phyloP scores from a whole-genome alignment of 495 filamentous ascomycete genomes.

The Talaromyces proteolyticus region DNA sequence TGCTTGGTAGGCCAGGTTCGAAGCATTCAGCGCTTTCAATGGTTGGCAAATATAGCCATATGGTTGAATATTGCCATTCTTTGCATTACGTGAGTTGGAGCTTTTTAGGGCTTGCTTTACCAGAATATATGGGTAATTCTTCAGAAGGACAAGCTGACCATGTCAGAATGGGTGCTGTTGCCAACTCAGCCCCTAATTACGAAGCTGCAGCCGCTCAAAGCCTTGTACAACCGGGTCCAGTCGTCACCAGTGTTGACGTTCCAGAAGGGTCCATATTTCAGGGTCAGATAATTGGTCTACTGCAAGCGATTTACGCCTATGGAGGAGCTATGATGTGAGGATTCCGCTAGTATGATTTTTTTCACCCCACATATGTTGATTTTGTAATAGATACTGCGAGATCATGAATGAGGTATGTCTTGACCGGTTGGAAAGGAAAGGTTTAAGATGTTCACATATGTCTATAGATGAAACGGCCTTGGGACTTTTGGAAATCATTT shows the following conservation, averaged over 20 bases:
- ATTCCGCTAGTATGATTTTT: too few relatives aligned
- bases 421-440: too few relatives aligned
- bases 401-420: conserved; percentile 58
- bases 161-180: conserved; percentile 38
- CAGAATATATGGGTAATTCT: too few relatives aligned
- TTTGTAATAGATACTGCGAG: conserved; percentile 41
- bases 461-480: conserved; percentile 55
- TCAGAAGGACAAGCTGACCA: conserved; percentile 6
- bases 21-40: conserved; percentile 46
- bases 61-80: conserved; percentile 49
- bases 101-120: too few relatives aligned
- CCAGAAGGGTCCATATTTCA: conserved; percentile 16
- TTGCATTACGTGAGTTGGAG: conserved; percentile 38
- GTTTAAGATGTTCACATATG: too few relatives aligned
- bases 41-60: conserved; percentile 49
- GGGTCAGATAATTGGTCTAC: conserved; percentile 47
- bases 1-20: conserved; percentile 32
- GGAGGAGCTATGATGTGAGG: conserved; percentile 51
- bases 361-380: too few relatives aligned
- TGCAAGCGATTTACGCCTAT: conserved; percentile 54
- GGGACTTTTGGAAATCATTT: conserved; percentile 57
- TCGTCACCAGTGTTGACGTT: conserved; percentile 18
- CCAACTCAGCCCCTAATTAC: conserved; percentile 43
- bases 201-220: conserved; percentile 15
- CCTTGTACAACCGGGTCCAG: conserved; percentile 13